A percentile compares a stretch with the other conserved stretches of the same genome.
Evolutionary conservation across 177 flowering plant genomes (phyloP).

Genomic region (Tripterygium wilfordii): DNA sequence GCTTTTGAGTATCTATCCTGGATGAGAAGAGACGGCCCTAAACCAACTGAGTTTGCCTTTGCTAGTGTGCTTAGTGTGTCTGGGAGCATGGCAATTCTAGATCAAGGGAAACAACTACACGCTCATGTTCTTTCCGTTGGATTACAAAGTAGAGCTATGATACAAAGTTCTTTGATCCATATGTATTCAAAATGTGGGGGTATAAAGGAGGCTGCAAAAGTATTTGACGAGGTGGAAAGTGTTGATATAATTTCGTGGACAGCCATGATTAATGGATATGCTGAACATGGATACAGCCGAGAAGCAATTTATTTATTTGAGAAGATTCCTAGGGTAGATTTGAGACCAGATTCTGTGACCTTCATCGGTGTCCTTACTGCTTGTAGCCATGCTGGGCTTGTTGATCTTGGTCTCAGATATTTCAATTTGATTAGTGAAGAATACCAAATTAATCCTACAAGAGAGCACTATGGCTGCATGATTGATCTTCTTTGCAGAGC

Average conservation of each 20-base stretch:
- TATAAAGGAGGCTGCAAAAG: conserved; percentile 51
- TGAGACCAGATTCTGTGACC: conserved; percentile 74
- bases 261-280: conserved; percentile 90
- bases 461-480: conserved; percentile 92
- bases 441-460: conserved; percentile 50
- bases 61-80: conserved; percentile 74
- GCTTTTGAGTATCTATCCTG: conserved; percentile 61
- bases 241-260: conserved; percentile 82
- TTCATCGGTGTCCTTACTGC: conserved; percentile 83
- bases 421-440: conserved; percentile 48
- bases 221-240: conserved; percentile 30
- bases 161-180: conserved; percentile 66
- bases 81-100: conserved; percentile 75
- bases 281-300: conserved; percentile 77
- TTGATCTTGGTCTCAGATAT: conserved; percentile 70
- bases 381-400: conserved; percentile 83
- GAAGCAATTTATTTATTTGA: conserved; percentile 77
- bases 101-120: conserved; percentile 83
- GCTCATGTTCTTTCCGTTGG: conserved; percentile 55
- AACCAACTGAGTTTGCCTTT: conserved; percentile 71
- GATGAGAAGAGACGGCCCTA: conserved; percentile 81
- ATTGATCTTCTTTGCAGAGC: conserved; percentile 82
- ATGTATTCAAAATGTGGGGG: conserved; percentile 91
- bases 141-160: conserved; percentile 43
- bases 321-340: conserved; percentile 34